Base-by-base conservation (phyloP, 345 rosid genomes). In the Sapria himalayana region DNA sequence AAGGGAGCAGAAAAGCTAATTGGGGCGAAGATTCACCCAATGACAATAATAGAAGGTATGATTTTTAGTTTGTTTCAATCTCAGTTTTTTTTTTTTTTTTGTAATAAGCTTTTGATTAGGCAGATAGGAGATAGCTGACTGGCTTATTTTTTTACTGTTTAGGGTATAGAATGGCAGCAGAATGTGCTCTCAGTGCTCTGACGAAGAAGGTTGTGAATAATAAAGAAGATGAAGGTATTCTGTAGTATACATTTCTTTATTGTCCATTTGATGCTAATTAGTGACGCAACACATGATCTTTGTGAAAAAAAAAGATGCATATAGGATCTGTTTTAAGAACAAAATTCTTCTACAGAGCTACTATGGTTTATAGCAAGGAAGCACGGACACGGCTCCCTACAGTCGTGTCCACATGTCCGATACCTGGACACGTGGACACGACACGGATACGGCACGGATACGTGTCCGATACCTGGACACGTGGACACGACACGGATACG, bases 111-210 rank as follows among this genome's bases (percentile, higher is more conserved):
- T 20, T 7, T 38, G 18, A 29, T 31, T n/a, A n/a, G n/a, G n/a
- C n/a, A n/a, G n/a, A n/a, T n/a, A n/a, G n/a, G n/a, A n/a, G 1
- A 51, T 29, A 6, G 24, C 8, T 41, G 41, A 16, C 39, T 43
- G 43, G 18, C n/a, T 11, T 35, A 33, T 9, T 18, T 16, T 42
- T 22, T 65, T 34, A 23, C 57, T 54, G 41, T 55, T 9, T 57
- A 85, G 98, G 98, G 45, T 89, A 53, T 32, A 65, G 98, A 33
- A 79, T 89, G 95, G 98, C 95, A 18, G 76, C 93, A 11, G 93
- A 89, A 58, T 76, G 94, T 56, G 95, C 95, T 39, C 82, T 72
- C 34, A 45, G 71, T 54, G 93, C 91, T 37, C 46, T 89, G 57
- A 52, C 71, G 56, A 52, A 53, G 58, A 72, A 64, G 60, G 92